Base-by-base conservation (phyloP, 495 filamentous ascomycete species). In the Hypoxylon crocopeplum region DNA sequence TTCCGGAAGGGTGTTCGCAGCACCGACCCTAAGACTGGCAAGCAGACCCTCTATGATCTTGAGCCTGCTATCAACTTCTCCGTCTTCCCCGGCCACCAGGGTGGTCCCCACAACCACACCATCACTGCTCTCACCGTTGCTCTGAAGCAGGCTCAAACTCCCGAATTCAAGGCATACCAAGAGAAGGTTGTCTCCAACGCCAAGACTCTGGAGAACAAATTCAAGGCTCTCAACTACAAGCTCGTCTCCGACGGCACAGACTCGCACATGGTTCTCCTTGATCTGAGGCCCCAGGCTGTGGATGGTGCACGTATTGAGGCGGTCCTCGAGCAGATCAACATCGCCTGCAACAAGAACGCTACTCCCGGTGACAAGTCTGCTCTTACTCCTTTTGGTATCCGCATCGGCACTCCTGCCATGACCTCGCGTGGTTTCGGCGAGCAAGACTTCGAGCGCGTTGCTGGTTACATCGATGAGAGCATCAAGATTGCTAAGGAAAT, bases 71-170 rank as follows among this genome's bases (percentile, higher is more conserved):
- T 99, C 79, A 99, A 99, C 83, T 93, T 96, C 77, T 96, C 92
- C 54, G 95, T 99, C 74, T 99, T 99, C 84, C 95, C 95, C 38
- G 95, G 95, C 56, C 95, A 99, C 79, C 95, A 99, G 82, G 95
- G 95, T 70, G 95, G 95, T 47, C 95, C 95, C 21, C 95, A 99
- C 82, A 99, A 99, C 83, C 95, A 99, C 85, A 99, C 95, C 75
- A 99, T 99, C 78, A 99, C 95, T 32, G 95, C 95, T 62, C 84
- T 99, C 48, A 90, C 95, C 22, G 95, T 98, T 64, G 95, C 95
- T 39, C 84, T 99, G 59, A 94, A 96, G 82, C 95, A 99, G 81
- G 93, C 91, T 44, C 87, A 84, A 59, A 90, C 87, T 48, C 89
- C 91, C 29, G 94, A 97, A 74, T 99, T 97, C 86, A 94, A 92